Percentiles rank a stretch among this genome's conserved stretches.
Conservation (phyloP, 208 protist species). For the Blastocrithidia nonstop region DNA sequence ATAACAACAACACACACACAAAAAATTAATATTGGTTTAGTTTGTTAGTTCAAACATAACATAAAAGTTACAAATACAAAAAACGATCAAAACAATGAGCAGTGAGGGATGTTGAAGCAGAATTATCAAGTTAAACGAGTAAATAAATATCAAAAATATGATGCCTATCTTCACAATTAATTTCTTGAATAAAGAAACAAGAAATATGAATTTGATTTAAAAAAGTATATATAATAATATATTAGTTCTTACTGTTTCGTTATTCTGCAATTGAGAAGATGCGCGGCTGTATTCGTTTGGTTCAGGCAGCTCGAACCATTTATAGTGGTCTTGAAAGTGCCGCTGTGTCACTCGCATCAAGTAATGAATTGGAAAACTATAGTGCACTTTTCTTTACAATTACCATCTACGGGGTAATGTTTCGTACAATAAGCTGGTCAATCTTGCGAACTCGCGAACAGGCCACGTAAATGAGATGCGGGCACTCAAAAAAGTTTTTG, state of each 20-base stretch:
- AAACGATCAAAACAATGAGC: no score
- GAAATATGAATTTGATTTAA: slow-evolving; percentile 1
- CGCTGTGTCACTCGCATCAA: slow-evolving; percentile 9
- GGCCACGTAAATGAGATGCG: slow-evolving; percentile 83
- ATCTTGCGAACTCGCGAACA: slow-evolving; percentile 64
- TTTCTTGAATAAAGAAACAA: background rate
- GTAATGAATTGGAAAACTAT: slow-evolving; percentile 34
- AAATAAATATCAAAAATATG: background rate
- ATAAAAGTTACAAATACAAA: background rate
- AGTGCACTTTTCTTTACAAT: slow-evolving; percentile 55
- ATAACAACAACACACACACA: background rate
- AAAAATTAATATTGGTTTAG: slow-evolving; percentile 1
- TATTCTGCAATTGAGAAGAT: slow-evolving; percentile 8
- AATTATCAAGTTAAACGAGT: slow-evolving; percentile 1
- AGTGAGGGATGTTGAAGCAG: background rate
- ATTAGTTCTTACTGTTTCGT: background rate
- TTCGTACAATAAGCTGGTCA: slow-evolving; percentile 71
- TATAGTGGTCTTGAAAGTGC: slow-evolving; percentile 4
- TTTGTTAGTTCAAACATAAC: slow-evolving; percentile 2
- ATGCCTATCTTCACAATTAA: background rate
- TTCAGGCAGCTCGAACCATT: slow-evolving; percentile 14
- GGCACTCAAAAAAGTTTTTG: slow-evolving; percentile 74
- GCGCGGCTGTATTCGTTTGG: slow-evolving; percentile 4
- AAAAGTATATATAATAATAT: slow-evolving; percentile 6
- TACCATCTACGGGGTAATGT: slow-evolving; percentile 60